Evolutionary conservation across 352 stramenopile species (phyloP).

Genomic region (Pythium diclinum): DNA sequence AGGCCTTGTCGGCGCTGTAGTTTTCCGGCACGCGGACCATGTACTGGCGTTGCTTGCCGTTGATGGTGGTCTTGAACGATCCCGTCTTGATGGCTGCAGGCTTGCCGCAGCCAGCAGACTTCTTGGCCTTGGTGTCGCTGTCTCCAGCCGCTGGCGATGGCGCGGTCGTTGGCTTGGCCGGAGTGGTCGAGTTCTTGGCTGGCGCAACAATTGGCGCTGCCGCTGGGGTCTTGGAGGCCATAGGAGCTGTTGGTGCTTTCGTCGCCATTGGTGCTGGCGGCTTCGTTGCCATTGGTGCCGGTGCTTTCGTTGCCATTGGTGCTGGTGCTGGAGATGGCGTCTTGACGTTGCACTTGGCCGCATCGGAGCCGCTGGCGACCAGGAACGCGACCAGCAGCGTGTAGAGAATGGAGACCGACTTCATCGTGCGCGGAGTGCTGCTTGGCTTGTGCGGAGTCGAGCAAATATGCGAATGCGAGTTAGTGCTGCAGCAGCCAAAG

Average conservation of each 20-base stretch:
- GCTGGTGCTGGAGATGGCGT: too few species aligned
- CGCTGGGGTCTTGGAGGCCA: neutral
- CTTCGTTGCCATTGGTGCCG: neutral
- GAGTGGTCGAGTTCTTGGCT: neutral
- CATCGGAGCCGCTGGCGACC: neutral
- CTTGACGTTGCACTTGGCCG: neutral
- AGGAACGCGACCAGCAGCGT: neutral
- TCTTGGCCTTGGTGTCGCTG: neutral
- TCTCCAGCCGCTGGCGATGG: neutral
- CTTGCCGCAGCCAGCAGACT: conserved; percentile 11
- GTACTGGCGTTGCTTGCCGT: conserved; percentile 30
- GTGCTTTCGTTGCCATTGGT: neutral
- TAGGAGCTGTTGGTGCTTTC: neutral
- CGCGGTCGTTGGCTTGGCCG: neutral
- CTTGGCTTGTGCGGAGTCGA: too few species aligned
- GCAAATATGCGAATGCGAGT: too few species aligned
- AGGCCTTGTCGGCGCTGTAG: conserved; percentile 24
- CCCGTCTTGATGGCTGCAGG: conserved; percentile 8
- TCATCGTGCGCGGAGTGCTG: neutral
- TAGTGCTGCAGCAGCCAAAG: too few species aligned
- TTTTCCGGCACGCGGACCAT: conserved; percentile 28
- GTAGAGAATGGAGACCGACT: neutral
- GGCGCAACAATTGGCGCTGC: neutral
- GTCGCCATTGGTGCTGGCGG: neutral
- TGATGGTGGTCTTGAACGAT: conserved; percentile 27